Percentiles rank a stretch among this genome's conserved stretches.
These are phyloP conservation scores for Ilex asprella DNA, from an alignment of 257 asterid genomes.

Conservation along the genomic window DNA sequence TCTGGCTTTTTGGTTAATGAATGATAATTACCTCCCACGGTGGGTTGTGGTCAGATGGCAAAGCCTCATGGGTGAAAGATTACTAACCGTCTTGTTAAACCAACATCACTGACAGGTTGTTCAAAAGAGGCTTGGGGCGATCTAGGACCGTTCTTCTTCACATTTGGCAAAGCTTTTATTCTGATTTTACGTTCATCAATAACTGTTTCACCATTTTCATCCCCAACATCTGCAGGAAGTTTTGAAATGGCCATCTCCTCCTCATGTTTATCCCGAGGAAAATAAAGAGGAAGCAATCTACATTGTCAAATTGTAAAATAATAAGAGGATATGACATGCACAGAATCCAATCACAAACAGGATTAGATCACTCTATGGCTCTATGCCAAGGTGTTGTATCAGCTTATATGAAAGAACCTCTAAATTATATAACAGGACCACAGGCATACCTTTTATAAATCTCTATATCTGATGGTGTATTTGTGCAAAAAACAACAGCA, in stretches of 20 bases:
- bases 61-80: neutral
- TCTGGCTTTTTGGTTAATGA: too few species aligned
- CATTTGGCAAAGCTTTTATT: slow-evolving; percentile 80
- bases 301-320: neutral
- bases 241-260: slow-evolving; percentile 71
- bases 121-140: slow-evolving; percentile 40
- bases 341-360: too few species aligned
- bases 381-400: too few species aligned
- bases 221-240: slow-evolving; percentile 99
- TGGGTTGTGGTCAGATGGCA: too few species aligned
- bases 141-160: slow-evolving; percentile 42
- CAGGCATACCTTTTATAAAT: slow-evolving; percentile 77
- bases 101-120: slow-evolving; percentile 56
- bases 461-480: slow-evolving; percentile 82
- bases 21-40: too few species aligned
- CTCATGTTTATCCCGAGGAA: slow-evolving; percentile 86
- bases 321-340: too few species aligned
- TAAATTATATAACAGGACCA: neutral
- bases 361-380: too few species aligned
- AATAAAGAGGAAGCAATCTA: slow-evolving; percentile 96
- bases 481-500: slow-evolving; percentile 78
- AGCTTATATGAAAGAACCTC: too few species aligned
- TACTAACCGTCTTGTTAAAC: slow-evolving; percentile 58
- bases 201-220: slow-evolving; percentile 94
- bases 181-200: slow-evolving; percentile 93